Percentiles rank a stretch among this genome's conserved stretches.
These are phyloP conservation scores for Viridothelium virens DNA, from an alignment of 495 filamentous ascomycete species.

Conservation along the genomic window DNA sequence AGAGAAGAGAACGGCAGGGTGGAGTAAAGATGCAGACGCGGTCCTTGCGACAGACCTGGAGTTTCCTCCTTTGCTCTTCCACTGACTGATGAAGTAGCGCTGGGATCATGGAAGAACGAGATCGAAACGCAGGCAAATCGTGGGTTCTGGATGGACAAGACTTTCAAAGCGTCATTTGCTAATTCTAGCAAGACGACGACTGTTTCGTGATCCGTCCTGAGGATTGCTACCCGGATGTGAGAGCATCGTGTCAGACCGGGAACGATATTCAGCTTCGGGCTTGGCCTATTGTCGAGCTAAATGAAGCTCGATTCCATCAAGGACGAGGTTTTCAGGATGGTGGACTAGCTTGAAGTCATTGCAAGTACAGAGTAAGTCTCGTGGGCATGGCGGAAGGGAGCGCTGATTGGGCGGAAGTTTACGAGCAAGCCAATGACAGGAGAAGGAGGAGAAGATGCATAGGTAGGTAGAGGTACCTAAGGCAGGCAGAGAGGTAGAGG, in stretches of 20 bases:
- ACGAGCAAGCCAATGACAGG: no score
- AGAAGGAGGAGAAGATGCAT: no score
- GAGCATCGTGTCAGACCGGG: neutral
- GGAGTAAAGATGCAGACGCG: neutral
- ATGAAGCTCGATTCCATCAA: no score
- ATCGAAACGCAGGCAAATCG: conserved; percentile 37
- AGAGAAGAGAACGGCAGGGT: neutral
- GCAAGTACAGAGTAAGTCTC: no score
- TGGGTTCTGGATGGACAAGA: conserved; percentile 11
- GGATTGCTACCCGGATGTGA: neutral
- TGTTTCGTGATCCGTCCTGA: neutral
- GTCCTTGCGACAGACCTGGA: conserved; percentile 4
- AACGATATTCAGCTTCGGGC: neutral
- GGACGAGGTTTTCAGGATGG: no score
- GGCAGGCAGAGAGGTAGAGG: no score
- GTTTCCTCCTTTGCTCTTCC: conserved; percentile 29
- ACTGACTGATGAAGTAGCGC: conserved; percentile 36
- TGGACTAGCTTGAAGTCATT: no score
- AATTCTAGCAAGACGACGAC: no score
- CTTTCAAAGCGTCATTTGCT: no score
- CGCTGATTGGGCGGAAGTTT: no score
- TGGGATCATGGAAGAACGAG: conserved; percentile 31
- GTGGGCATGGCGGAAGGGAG: no score
- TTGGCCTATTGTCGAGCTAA: neutral
- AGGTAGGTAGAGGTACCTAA: no score